Base-by-base conservation (phyloP, 2,329 filamentous ascomycete genomes). In the Capronia epimyces region DNA sequence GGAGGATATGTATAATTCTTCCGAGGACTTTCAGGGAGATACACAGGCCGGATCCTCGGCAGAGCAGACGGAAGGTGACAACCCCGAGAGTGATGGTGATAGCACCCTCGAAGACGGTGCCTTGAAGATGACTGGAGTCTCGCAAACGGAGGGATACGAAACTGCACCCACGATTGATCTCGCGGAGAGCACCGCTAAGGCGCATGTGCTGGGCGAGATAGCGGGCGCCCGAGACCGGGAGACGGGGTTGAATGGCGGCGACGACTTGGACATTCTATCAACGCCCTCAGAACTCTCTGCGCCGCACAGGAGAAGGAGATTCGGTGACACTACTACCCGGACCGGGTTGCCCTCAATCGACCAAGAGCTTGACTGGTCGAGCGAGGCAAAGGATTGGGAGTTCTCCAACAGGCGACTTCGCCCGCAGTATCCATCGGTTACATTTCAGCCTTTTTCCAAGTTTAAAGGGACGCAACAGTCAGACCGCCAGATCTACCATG, bases 391-490 rank as follows among this genome's bases (percentile, higher is more conserved):
- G 21, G 43, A 49, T n/a, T 60, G 53, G 56, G 57, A 60, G 22
- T 60, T 61, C 22, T 57, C 57, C 3, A 42, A 50, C n/a, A 49
- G 47, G 27, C 56, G 53, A 20, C 46, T 60, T 16, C 78, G 86
- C 50, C 86, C 89, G 2, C 83, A 83, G 48, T 83, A 86, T n/a
- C 84, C 88, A 1, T 95, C 88, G 0, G 93, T 89, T 0, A 94
- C 84, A 67, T 75, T 98, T 49, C 85, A 89, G 40, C 82, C 90
- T 2, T 90, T 90, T 15, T 95, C 89, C 69, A 87, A 81, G 62
- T 98, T 96, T 65, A 79, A 81, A 52, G 93, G 93, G 50, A 95
- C 87, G 12, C 93, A 98, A 64, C 86, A 91, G 65, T 97, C 91
- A 2, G 91, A 97, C 66, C 82, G 87, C 53, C 89, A 95, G 66